These are phyloP conservation scores for Chaetomiaceae sp. DNA, from an alignment of 2,329 filamentous ascomycete species.

Conservation along the genomic window DNA sequence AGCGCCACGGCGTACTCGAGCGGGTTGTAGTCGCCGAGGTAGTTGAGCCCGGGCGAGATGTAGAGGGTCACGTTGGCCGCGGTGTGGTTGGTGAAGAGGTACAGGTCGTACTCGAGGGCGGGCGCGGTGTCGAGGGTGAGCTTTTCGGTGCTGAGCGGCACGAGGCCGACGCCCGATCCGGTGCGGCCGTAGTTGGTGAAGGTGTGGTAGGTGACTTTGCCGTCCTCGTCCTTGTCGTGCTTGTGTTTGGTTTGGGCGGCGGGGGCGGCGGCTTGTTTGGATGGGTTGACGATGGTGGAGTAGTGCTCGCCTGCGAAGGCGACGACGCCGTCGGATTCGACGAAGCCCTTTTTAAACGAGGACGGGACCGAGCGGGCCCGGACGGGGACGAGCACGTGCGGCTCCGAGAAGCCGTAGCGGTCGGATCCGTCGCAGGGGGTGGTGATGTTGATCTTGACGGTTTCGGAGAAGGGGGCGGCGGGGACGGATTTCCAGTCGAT, in stretches of 20 bases:
- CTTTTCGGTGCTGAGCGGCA: slow-evolving; percentile 48
- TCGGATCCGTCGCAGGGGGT: slow-evolving; percentile 43
- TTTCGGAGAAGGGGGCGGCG: slow-evolving; percentile 36
- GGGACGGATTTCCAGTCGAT: slow-evolving; percentile 49
- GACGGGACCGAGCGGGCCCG: slow-evolving; percentile 45
- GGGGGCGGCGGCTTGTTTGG: slow-evolving; percentile 22
- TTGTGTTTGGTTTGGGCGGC: slow-evolving; percentile 24
- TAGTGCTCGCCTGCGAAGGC: slow-evolving; percentile 53
- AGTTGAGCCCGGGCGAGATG: slow-evolving; percentile 51
- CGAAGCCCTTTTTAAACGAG: slow-evolving; percentile 54
- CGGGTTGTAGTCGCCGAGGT: slow-evolving; percentile 45
- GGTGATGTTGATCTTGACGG: slow-evolving; percentile 50
- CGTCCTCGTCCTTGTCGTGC: neutral
- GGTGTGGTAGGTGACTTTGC: slow-evolving; percentile 44
- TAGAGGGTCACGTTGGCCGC: slow-evolving; percentile 45
- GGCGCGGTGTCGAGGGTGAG: slow-evolving; percentile 47
- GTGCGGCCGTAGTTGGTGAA: slow-evolving; percentile 56
- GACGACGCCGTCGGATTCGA: slow-evolving; percentile 57
- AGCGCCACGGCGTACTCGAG: slow-evolving; percentile 49
- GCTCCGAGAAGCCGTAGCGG: slow-evolving; percentile 37
- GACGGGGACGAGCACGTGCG: slow-evolving; percentile 52
- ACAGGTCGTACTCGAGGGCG: slow-evolving; percentile 57
- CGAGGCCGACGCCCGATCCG: slow-evolving; percentile 52
- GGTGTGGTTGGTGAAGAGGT: slow-evolving; percentile 51
- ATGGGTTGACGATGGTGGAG: slow-evolving; percentile 37